A percentile compares a stretch with the other conserved stretches of the same genome.
phyloP scores from a whole-genome alignment of 2,329 filamentous ascomycete genomes.

The Aspergillus fischeri region DNA sequence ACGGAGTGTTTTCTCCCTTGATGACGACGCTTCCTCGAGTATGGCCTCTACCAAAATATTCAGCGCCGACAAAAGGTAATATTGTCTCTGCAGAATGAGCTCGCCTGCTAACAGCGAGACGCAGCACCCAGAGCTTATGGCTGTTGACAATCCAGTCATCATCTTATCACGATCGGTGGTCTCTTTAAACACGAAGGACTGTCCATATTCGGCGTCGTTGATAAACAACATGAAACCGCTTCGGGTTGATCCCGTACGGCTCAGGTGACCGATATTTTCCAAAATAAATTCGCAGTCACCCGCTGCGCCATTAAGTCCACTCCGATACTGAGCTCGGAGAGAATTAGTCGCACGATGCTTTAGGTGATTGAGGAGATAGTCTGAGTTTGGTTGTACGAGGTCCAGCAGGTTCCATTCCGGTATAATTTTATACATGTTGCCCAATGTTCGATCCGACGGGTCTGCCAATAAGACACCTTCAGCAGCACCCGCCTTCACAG shows the following conservation, averaged over 20 bases:
- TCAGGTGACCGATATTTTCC: constrained; percentile 35
- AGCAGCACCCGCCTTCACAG: constrained; percentile 31
- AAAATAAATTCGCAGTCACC: constrained; percentile 37
- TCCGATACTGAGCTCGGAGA: constrained; percentile 32
- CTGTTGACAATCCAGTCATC: constrained; percentile 13
- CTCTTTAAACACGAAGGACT: constrained; percentile 25
- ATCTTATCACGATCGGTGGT: constrained; percentile 13
- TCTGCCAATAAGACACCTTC: constrained; percentile 36
- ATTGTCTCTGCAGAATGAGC: constrained; percentile 41
- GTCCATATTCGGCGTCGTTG: constrained; percentile 34
- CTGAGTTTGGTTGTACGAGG: constrained; percentile 31
- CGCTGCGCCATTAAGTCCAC: neutral
- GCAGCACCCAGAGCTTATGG: constrained; percentile 14
- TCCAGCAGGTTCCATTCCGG: constrained; percentile 47
- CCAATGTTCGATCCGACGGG: constrained; percentile 32
- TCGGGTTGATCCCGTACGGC: constrained; percentile 22
- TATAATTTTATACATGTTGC: constrained; percentile 36
- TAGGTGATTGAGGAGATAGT: constrained; percentile 39
- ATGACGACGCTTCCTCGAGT: constrained; percentile 35
- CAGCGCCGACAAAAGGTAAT: constrained; percentile 34
- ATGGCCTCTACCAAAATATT: constrained; percentile 44
- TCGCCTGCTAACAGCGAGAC: constrained; percentile 16
- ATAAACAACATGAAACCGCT: constrained; percentile 39
- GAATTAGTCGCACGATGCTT: constrained; percentile 35
- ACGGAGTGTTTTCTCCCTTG: constrained; percentile 18